Conservation (phyloP, 1,139 yeast genomes). For the Pichia cactophila region DNA sequence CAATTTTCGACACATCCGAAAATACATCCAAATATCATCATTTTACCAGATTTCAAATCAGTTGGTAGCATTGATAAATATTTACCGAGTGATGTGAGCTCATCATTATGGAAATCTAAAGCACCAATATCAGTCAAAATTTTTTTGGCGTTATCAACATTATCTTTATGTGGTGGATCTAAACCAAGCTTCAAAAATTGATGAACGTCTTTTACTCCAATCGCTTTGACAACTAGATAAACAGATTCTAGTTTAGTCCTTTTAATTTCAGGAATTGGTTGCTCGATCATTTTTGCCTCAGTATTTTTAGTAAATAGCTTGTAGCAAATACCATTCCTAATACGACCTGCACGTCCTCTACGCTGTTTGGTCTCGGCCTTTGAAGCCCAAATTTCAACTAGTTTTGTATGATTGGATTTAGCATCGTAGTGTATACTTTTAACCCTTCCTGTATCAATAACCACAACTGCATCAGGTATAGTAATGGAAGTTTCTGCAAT, state of each 20-base stretch:
- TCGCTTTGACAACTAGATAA: constrained; percentile 75
- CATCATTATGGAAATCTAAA: constrained; percentile 36
- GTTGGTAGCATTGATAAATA: constrained; percentile 78
- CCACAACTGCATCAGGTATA: constrained; percentile 90
- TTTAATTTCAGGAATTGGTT: constrained; percentile 84
- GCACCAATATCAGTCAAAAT: constrained; percentile 70
- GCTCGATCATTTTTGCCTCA: constrained; percentile 51
- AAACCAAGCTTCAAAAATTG: constrained; percentile 66
- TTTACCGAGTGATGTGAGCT: constrained; percentile 70
- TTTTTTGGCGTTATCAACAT: constrained; percentile 56
- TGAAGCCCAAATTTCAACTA: constrained; percentile 82
- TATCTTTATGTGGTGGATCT: constrained; percentile 64
- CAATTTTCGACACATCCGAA: constrained; percentile 80
- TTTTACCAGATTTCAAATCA: constrained; percentile 78
- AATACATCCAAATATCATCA: constrained; percentile 68
- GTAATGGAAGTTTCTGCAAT: constrained; percentile 59
- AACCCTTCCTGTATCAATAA: constrained; percentile 80
- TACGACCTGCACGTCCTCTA: constrained; percentile 98
- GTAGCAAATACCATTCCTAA: constrained; percentile 71
- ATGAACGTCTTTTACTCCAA: constrained; percentile 72
- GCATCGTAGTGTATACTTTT: constrained; percentile 71
- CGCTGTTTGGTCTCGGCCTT: constrained; percentile 88
- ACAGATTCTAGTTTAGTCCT: constrained; percentile 78
- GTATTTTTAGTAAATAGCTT: constrained; percentile 66
- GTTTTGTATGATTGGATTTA: constrained; percentile 55